Base-by-base conservation (phyloP, 2,329 filamentous ascomycete species). In the Monascus ruber region DNA sequence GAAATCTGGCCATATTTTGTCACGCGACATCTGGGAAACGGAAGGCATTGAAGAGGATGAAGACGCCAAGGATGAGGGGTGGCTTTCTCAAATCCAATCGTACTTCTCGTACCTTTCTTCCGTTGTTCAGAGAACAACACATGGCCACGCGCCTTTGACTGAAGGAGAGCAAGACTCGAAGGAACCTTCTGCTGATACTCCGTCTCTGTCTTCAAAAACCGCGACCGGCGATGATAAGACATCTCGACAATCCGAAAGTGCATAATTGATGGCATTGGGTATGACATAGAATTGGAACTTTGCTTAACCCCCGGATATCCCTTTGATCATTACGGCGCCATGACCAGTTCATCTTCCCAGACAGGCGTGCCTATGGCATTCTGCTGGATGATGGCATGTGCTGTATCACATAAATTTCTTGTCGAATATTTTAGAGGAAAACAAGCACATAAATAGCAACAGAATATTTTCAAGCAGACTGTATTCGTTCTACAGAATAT, bases 1-100 rank as follows among this genome's bases (percentile, higher is more conserved):
- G 6, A 60, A 61, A 35, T 36, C 49, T 1, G 41, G 50, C 1
- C 40, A 45, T 6, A 62, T 69, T 27, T 48, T 69, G 6, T 61
- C 65, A n/a, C 53, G 50, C 8, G 58, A 63, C 33, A 53, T 68
- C 1, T 65, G 62, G 52, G 60, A 65, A 37, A 47, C 50, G 6
- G 49, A 54, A 34, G 48, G 56, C 26, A 51, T 58, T 6, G 50
- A 60, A 17, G 50, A 54, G 27, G 47, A 45, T 10, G 45, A 54
- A 26, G 47, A 51, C 17, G 42, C 50, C 4, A 47, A 57, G 32
- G 43, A 55, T 26, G 43, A 53, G 17, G 52, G 53, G 26, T 62
- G 56, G 58, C 48, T 59, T 41, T 52, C 62, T 3, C 50, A 49
- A 4, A 47, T 66, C 26, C 41, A 49, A 8, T 60, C 63, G 1